These are phyloP conservation scores for Vachellia collinsii DNA, from an alignment of 306 rosid species.

Conservation along the genomic window DNA sequence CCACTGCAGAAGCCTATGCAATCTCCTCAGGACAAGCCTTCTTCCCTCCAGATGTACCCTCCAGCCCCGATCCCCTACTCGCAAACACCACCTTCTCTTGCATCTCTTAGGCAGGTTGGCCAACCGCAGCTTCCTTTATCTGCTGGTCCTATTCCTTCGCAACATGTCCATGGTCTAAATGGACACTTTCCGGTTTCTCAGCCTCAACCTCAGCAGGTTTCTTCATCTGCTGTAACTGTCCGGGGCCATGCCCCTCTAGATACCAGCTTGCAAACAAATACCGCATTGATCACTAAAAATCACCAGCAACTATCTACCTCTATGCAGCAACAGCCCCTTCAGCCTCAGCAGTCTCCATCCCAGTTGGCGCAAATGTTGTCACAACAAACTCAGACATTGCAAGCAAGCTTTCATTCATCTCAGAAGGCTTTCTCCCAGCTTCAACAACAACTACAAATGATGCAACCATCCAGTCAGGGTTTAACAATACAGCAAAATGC, in stretches of 20 bases:
- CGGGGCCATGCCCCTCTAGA: conserved; percentile 56
- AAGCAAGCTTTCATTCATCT: conserved; percentile 95
- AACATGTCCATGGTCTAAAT: conserved; percentile 53
- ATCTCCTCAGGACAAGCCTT: conserved; percentile 75
- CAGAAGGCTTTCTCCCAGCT: conserved; percentile 95
- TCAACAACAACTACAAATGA: conserved; percentile 85
- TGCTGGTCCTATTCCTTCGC: conserved; percentile 62
- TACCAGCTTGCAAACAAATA: conserved; percentile 50
- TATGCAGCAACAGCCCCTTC: conserved; percentile 60
- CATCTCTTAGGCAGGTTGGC: conserved; percentile 62
- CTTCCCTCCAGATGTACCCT: conserved; percentile 59
- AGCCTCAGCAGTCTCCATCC: conserved; percentile 78
- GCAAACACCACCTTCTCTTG: conserved; percentile 47
- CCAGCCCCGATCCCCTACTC: conserved; percentile 62
- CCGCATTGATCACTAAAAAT: conserved; percentile 46
- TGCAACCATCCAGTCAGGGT: conserved; percentile 85
- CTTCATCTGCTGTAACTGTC: conserved; percentile 52
- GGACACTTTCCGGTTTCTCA: conserved; percentile 69
- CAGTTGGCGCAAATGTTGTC: conserved; percentile 91
- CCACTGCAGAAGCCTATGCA: conserved; percentile 66
- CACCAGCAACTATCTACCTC: conserved; percentile 59
- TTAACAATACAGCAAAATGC: conserved; percentile 59
- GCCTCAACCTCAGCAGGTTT: conserved; percentile 57
- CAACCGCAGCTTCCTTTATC: conserved; percentile 63
- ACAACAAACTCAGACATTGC: conserved; percentile 85